These are phyloP conservation scores for Gracilaria caudata DNA, from an alignment of 23 red algal species.

Conservation along the genomic window DNA sequence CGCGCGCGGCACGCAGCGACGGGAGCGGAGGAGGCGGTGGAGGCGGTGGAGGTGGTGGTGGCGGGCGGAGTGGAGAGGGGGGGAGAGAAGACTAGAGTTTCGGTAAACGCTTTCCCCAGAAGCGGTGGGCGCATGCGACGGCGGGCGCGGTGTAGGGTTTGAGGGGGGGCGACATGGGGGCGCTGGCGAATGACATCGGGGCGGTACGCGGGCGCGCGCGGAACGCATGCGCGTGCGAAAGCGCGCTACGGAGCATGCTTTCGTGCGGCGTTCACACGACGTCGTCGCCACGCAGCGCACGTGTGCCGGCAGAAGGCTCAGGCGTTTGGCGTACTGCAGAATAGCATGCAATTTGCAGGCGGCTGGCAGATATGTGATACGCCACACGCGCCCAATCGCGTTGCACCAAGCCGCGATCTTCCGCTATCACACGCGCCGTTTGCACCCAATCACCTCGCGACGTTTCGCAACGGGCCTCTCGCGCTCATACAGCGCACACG, in stretches of 20 bases:
- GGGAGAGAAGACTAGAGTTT: too few relatives aligned
- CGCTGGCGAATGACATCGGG: neutral
- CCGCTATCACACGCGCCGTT: neutral
- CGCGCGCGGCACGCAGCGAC: neutral
- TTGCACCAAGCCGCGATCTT: neutral
- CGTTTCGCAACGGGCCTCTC: neutral
- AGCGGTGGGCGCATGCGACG: neutral
- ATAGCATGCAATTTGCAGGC: slow-evolving; percentile 12
- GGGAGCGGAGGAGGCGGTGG: neutral
- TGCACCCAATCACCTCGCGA: neutral
- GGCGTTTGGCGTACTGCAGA: neutral
- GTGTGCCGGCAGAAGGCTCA: neutral
- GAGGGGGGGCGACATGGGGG: neutral
- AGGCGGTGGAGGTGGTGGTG: neutral
- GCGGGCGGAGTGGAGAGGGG: neutral
- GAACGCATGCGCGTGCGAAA: neutral
- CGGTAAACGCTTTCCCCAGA: too few relatives aligned
- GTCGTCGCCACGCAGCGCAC: neutral
- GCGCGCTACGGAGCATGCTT: neutral
- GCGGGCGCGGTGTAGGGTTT: slow-evolving; percentile 1
- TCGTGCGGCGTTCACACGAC: neutral
- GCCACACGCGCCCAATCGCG: neutral
- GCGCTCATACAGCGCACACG: neutral
- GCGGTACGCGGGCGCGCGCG: neutral
- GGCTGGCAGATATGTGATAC: neutral